Evolutionary conservation across 2,329 filamentous ascomycete genomes (phyloP), one percentile per base, ranked within the genome.

Genomic region (Alternaria tenuissima): DNA sequence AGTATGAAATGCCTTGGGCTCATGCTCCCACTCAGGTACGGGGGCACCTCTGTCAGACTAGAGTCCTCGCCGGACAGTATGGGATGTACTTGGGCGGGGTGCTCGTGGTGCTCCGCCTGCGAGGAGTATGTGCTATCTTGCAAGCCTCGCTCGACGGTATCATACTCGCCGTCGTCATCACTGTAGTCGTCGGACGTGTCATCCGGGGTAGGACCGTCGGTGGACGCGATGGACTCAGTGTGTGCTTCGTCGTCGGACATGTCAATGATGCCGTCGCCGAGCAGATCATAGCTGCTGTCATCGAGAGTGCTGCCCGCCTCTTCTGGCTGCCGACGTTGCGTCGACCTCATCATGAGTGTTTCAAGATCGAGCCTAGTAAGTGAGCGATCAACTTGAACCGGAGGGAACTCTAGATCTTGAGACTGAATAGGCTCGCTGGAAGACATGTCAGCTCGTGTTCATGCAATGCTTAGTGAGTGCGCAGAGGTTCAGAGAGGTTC

Each of bases 211-310:
- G 67, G 67, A 26, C 59, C 71, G 52, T 76, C 74, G 26, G 73
- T 74, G 2, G 76, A 78, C 2, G 76, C 73, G 32, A 79, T 66
- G 8, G 77, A 79, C 41, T 72, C 75, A 22, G 77, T 79, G 20
- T 76, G 72, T 44, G 69, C 75, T 57, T 78, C 76, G 57, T 79
- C 76, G 64, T 78, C 76, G 2, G 77, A 78, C 8, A 68, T 63
- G 28, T 73, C 71, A 62, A 69, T 68, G 28, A 73, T 55, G 46
- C 70, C 71, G 30, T 75, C 74, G 47, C 69, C 67, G 39, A 78
- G 70, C 24, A 68, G 59, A 53, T 77, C 76, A 65, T 77, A 78
- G n/a, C 68, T 67, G 66, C 75, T 79, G 24, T 78, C 76, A 32
- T 77, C 75, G 28, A 78, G 68, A n/a, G 74, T 67, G 62, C 66